These are phyloP conservation scores for Xylaria multiplex DNA, from an alignment of 2,329 filamentous ascomycete species.

Conservation along the genomic window DNA sequence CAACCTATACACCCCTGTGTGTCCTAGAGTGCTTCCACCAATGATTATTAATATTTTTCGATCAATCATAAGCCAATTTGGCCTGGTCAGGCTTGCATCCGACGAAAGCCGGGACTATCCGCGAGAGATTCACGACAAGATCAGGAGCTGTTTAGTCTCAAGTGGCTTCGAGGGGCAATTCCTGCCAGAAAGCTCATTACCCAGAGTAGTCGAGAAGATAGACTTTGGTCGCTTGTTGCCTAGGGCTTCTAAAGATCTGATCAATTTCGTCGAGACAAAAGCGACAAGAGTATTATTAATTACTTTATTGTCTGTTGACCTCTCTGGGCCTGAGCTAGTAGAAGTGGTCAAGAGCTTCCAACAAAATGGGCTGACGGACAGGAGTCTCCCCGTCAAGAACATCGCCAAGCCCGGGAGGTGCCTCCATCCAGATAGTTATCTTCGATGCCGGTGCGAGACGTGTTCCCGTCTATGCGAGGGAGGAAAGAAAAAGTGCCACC, in stretches of 20 bases:
- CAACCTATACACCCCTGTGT: neutral
- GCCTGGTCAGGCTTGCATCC: neutral
- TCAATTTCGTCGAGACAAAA: slow-evolving; percentile 2
- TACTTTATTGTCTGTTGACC: neutral
- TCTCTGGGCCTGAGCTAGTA: neutral
- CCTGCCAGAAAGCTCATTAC: slow-evolving; percentile 13
- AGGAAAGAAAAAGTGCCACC: neutral
- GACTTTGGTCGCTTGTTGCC: slow-evolving; percentile 22
- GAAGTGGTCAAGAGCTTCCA: slow-evolving; percentile 15
- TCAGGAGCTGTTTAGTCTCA: neutral
- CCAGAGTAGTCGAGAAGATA: neutral
- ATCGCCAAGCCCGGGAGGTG: slow-evolving; percentile 12
- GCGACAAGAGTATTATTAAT: slow-evolving; percentile 16
- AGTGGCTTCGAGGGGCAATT: slow-evolving; percentile 4
- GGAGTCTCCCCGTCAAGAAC: slow-evolving; percentile 13
- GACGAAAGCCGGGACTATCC: no score
- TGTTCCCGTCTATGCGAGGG: neutral
- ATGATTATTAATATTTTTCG: slow-evolving; percentile 2
- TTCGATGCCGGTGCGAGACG: neutral
- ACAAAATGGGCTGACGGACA: slow-evolving; percentile 8
- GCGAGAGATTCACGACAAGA: neutral
- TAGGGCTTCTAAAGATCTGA: slow-evolving; percentile 8
- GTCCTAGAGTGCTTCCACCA: neutral
- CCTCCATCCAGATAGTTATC: neutral
- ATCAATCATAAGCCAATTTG: neutral